A percentile compares a stretch with the other conserved stretches of the same genome.
phyloP scores from a whole-genome alignment of 176 grass and related monocot species.

The Typha latifolia region DNA sequence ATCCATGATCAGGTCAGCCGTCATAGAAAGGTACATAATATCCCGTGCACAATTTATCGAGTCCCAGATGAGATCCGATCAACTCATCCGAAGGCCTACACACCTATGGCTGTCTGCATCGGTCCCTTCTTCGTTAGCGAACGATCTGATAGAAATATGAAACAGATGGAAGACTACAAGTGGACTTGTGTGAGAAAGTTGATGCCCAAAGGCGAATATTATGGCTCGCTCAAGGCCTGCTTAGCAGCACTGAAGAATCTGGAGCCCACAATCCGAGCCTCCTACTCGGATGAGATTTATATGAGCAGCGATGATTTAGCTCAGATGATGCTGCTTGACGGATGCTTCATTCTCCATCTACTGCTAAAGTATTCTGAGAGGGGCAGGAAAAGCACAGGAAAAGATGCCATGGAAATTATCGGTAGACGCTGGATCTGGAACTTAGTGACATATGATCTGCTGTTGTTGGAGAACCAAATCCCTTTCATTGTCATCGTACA shows the following conservation, averaged over 20 bases:
- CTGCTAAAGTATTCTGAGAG: neutral
- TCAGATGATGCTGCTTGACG: neutral
- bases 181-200: too few relatives aligned
- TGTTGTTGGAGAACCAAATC: too few relatives aligned
- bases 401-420: neutral
- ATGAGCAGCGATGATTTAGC: neutral
- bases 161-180: neutral
- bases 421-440: constrained; percentile 15
- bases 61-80: neutral
- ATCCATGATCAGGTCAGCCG: too few relatives aligned
- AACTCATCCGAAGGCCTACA: neutral
- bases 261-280: neutral
- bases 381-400: neutral
- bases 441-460: too few relatives aligned
- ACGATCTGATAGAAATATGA: neutral
- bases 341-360: constrained; percentile 12
- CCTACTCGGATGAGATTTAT: neutral
- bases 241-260: neutral
- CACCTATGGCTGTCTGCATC: constrained; percentile 3
- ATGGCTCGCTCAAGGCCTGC: neutral
- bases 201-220: too few relatives aligned
- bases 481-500: too few relatives aligned
- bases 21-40: too few relatives aligned
- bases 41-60: constrained; percentile 5
- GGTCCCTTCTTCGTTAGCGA: neutral